A percentile compares a stretch with the other conserved stretches of the same genome.
Conservation (phyloP, 192 early-diverging fungal species). For the Entomortierella parvispora region DNA sequence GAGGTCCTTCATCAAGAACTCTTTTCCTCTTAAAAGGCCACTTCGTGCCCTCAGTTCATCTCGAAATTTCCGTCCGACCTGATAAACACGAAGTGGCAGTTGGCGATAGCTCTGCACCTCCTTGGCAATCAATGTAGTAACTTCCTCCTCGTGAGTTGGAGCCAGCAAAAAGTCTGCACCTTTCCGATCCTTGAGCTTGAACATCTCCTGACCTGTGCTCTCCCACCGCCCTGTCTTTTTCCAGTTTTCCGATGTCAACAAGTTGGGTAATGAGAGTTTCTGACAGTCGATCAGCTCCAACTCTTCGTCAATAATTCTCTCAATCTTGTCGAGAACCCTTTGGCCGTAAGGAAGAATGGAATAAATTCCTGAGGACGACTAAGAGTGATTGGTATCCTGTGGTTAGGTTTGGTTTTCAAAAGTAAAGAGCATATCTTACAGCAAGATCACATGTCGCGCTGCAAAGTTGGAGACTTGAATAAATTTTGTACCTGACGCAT, state of each 20-base stretch:
- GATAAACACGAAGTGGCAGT: conserved; percentile 88
- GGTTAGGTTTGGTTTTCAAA: background rate
- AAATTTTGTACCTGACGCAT: conserved; percentile 70
- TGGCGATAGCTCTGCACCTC: conserved; percentile 76
- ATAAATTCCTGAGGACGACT: conserved; percentile 88
- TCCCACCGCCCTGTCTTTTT: conserved; percentile 84
- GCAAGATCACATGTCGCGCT: background rate
- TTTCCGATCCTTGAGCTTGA: conserved; percentile 84
- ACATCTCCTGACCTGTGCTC: conserved; percentile 73
- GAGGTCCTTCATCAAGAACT: conserved; percentile 98
- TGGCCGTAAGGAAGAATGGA: conserved; percentile 85
- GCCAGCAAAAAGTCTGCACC: conserved; percentile 73
- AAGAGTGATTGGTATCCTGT: background rate
- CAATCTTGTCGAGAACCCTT: conserved; percentile 78
- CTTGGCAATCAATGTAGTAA: conserved; percentile 76
- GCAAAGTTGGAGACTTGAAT: background rate
- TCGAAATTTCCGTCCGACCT: conserved; percentile 87
- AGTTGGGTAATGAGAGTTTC: conserved; percentile 75
- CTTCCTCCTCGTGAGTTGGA: conserved; percentile 95
- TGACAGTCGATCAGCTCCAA: conserved; percentile 78
- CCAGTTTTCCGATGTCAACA: conserved; percentile 79
- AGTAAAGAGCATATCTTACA: background rate
- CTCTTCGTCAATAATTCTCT: conserved; percentile 83
- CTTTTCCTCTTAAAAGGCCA: conserved; percentile 85
- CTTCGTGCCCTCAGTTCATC: conserved; percentile 86